These are phyloP conservation scores for Phialophora expanda DNA, from an alignment of 2,329 filamentous ascomycete genomes.

Conservation along the genomic window DNA sequence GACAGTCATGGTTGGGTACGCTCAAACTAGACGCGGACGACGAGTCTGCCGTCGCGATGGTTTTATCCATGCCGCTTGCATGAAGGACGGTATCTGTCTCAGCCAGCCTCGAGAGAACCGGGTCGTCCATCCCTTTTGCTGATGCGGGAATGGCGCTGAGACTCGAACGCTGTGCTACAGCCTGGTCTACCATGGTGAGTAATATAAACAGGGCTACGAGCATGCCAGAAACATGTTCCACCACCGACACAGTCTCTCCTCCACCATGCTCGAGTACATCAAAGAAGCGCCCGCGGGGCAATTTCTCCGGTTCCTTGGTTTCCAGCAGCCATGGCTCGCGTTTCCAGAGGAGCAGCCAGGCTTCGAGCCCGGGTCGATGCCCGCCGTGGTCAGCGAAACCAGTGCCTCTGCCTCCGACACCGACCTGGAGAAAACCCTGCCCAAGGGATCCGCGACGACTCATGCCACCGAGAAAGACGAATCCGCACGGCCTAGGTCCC, in stretches of 20 bases:
- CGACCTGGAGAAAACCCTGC: conserved; percentile 11
- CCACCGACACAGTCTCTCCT: not conserved
- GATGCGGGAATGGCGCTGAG: not conserved
- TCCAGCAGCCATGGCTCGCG: conserved; percentile 5
- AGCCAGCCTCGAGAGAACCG: not conserved
- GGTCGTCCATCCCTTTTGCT: not conserved
- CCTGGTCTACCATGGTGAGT: not conserved
- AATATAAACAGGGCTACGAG: conserved; percentile 3
- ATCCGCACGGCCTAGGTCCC: not conserved
- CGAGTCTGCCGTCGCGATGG: not conserved
- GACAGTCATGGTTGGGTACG: not conserved
- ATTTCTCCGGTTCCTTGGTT: conserved; percentile 24
- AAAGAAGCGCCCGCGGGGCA: conserved; percentile 30
- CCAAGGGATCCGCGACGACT: not conserved
- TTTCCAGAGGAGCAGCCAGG: conserved; percentile 25
- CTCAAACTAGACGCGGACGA: not conserved
- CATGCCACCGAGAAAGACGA: conserved; percentile 1
- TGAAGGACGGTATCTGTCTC: not conserved
- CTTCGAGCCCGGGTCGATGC: conserved; percentile 14
- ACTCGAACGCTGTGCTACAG: not conserved
- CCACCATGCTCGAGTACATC: conserved; percentile 13
- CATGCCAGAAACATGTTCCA: not conserved
- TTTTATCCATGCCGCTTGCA: not conserved
- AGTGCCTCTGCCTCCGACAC: not conserved
- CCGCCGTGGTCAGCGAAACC: not conserved